These are phyloP conservation scores for Coccinonectria pachysandricola DNA, from an alignment of 2,329 filamentous ascomycete genomes.

Conservation along the genomic window DNA sequence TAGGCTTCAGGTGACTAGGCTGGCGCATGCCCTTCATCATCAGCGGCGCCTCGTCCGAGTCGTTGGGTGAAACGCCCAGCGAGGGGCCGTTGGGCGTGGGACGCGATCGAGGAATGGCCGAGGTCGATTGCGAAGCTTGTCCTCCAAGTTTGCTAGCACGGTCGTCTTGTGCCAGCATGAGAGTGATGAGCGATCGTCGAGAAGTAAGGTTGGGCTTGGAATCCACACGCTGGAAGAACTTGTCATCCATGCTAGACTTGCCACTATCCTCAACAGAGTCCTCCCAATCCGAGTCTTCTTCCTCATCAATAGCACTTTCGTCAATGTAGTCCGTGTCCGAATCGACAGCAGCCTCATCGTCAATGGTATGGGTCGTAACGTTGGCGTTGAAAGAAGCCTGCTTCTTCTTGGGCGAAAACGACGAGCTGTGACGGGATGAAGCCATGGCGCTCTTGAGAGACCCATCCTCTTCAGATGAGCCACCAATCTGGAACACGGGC, in stretches of 20 bases:
- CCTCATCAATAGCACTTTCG: conserved; percentile 72
- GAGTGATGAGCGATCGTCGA: conserved; percentile 77
- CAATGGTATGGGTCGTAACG: conserved; percentile 57
- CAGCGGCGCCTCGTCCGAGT: conserved; percentile 51
- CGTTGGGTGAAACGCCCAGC: conserved; percentile 41
- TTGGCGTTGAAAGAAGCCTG: conserved; percentile 73
- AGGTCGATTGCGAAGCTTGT: conserved; percentile 54
- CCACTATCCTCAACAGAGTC: conserved; percentile 70
- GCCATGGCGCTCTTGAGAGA: conserved; percentile 52
- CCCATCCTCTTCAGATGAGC: conserved; percentile 65
- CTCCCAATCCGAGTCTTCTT: conserved; percentile 55
- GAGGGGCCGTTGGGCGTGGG: conserved; percentile 34
- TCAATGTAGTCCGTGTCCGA: conserved; percentile 60
- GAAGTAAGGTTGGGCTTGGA: conserved; percentile 78
- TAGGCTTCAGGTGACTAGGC: conserved; percentile 40
- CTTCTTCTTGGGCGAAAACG: conserved; percentile 51
- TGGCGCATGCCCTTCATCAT: conserved; percentile 52
- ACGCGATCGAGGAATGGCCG: conserved; percentile 58
- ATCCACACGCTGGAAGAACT: conserved; percentile 83
- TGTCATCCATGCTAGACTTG: conserved; percentile 72
- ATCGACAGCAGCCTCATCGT: conserved; percentile 41
- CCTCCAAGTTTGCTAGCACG: conserved; percentile 60
- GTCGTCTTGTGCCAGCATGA: conserved; percentile 72
- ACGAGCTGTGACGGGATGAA: conserved; percentile 32
- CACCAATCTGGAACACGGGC: conserved; percentile 42